Evolutionary conservation across 192 early-diverging fungal genomes (phyloP).

Genomic region (Podila epigama): DNA sequence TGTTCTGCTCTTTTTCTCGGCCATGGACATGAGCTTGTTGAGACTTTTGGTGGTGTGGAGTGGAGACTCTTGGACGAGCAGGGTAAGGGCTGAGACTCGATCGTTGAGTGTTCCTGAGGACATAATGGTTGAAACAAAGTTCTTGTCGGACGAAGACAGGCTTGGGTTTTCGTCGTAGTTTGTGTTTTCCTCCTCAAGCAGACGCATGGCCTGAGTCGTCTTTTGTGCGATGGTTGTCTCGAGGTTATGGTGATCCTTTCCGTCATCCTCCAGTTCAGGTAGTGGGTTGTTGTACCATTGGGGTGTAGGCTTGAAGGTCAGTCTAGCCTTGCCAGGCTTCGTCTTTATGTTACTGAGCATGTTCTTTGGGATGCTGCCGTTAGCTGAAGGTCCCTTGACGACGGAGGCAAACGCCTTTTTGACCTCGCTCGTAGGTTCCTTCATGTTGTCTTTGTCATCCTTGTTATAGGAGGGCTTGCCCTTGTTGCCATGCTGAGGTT

Average conservation of each 20-base stretch:
- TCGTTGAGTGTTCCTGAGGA: constrained; percentile 92
- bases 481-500: neutral
- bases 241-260: constrained; percentile 32
- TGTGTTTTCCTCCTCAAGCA: constrained; percentile 73
- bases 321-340: constrained; percentile 32
- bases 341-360: constrained; percentile 31
- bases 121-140: constrained; percentile 89
- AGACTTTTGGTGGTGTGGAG: constrained; percentile 80
- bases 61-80: constrained; percentile 92
- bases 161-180: constrained; percentile 60
- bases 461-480: no score
- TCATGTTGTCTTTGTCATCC: neutral
- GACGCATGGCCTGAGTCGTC: constrained; percentile 59
- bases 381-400: constrained; percentile 45
- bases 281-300: constrained; percentile 38
- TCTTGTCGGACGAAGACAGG: constrained; percentile 79
- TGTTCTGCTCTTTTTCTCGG: constrained; percentile 88
- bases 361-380: constrained; percentile 43
- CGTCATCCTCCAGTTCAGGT: constrained; percentile 28
- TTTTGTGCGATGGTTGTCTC: constrained; percentile 46
- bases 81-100: constrained; percentile 90
- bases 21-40: constrained; percentile 83
- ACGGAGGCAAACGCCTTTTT: constrained; percentile 39
- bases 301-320: constrained; percentile 35
- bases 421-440: constrained; percentile 30